Evolutionary conservation across 805 yeast species (phyloP), one percentile per base, ranked within the genome.

Genomic region (Deakozyma indianensis): DNA sequence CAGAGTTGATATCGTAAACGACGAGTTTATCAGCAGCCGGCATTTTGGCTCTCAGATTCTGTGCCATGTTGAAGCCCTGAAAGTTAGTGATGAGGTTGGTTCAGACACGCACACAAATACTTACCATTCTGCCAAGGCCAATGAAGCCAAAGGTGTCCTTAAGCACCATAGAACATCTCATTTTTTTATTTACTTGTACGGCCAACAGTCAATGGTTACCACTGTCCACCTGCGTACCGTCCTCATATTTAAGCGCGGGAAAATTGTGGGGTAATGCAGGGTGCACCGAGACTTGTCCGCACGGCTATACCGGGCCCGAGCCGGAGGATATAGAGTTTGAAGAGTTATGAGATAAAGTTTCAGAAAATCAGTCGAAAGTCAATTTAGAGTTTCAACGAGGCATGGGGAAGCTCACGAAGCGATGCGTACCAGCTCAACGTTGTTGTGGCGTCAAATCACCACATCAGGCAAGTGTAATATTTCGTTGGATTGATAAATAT

Each of bases 51-150:
- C 67, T 64, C 24, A 74, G 60, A 51, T 73, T 75, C 47, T 64
- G 58, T 18, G 77, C 77, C 78, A 73, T 73, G 51, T 70, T 71
- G 44, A 67, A 70, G 44, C 78, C 62, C 52, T 49, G 22, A n/a
- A 14, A 25, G 28, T 25, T 7, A 14, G 14, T 14, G 28, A 20
- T 32, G 5, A n/a, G 38, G 18, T 32, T 32, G 20, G 41, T 24
- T 11, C 23, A 27, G 15, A 35, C 22, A 27, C 20, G 38, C 16
- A 16, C 18, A n/a, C 18, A 18, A 15, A 23, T n/a, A 45, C 51
- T 2, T 44, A 49, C 75, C 78, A 73, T 73, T 46, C 70, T 71
- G 24, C 78, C 78, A 24, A 74, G 61, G n/a, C 78, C 78, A 38
- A 73, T 67, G 59, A 73, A 73, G 23, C 78, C 78, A 51, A 68